These are phyloP conservation scores for Tricholoma furcatifolium DNA, from an alignment of 768 basidiomycete species.

Conservation along the genomic window DNA sequence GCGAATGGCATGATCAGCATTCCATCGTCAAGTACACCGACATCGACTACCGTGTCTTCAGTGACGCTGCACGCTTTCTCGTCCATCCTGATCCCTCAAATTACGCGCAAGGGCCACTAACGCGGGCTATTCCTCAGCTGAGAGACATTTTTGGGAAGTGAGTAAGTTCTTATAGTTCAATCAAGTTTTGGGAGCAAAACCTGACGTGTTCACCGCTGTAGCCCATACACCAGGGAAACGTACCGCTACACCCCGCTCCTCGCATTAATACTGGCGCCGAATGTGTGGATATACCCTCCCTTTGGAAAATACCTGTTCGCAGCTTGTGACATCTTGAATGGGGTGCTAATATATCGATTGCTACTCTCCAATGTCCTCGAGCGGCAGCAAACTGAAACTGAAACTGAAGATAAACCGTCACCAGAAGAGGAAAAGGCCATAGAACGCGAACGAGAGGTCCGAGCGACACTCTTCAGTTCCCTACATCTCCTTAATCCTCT, in stretches of 20 bases:
- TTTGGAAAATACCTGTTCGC: slow-evolving; percentile 94
- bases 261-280: slow-evolving; percentile 79
- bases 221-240: slow-evolving; percentile 88
- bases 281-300: slow-evolving; percentile 74
- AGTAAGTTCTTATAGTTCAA: slow-evolving; percentile 32
- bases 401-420: not conserved
- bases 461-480: slow-evolving; percentile 58
- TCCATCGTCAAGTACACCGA: slow-evolving; percentile 96
- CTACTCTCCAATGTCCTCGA: slow-evolving; percentile 49
- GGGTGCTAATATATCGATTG: slow-evolving; percentile 65
- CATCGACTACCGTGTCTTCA: slow-evolving; percentile 94
- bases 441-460: slow-evolving; percentile 1
- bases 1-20: slow-evolving; percentile 85
- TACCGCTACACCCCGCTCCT: slow-evolving; percentile 97
- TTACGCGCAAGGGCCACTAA: slow-evolving; percentile 51
- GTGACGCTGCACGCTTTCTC: slow-evolving; percentile 81
- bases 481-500: slow-evolving; percentile 91
- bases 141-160: slow-evolving; percentile 68
- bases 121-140: slow-evolving; percentile 36
- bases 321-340: slow-evolving; percentile 77
- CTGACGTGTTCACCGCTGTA: slow-evolving; percentile 27
- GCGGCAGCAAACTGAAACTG: not conserved
- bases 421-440: not conserved
- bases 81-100: slow-evolving; percentile 50
- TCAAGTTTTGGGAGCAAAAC: slow-evolving; percentile 9